Evolutionary conservation across 2,329 filamentous ascomycete genomes (phyloP).

Genomic region (Pyricularia sp.): DNA sequence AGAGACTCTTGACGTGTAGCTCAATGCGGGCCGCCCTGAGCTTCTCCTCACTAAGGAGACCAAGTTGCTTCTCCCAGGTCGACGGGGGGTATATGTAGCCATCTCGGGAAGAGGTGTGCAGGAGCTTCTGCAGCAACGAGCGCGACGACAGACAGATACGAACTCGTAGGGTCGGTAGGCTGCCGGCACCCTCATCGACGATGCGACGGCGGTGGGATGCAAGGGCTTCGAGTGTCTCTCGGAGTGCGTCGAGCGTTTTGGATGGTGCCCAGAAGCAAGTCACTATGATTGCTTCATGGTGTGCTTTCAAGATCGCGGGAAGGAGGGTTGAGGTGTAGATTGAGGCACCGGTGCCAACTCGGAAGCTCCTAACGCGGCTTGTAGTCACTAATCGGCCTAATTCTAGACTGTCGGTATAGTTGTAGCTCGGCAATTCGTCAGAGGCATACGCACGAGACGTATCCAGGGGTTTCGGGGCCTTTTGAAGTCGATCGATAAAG

Average conservation of each 20-base stretch:
- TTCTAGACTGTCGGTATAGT: conserved; percentile 25
- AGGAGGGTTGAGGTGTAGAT: conserved; percentile 47
- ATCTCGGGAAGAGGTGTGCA: conserved; percentile 54
- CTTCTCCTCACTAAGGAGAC: conserved; percentile 46
- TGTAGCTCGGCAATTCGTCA: conserved; percentile 38
- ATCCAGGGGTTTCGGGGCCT: neutral
- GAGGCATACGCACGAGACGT: neutral
- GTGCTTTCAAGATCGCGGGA: conserved; percentile 39
- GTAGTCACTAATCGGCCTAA: conserved; percentile 31
- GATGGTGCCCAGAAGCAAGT: conserved; percentile 39
- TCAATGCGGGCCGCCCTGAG: conserved; percentile 52
- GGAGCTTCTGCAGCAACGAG: conserved; percentile 63
- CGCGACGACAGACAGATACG: conserved; percentile 69
- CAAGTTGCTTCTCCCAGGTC: conserved; percentile 52
- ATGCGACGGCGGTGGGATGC: conserved; percentile 31
- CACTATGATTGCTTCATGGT: conserved; percentile 11
- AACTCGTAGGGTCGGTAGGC: conserved; percentile 39
- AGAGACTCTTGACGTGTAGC: conserved; percentile 65
- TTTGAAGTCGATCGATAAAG: conserved; percentile 13
- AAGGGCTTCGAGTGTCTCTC: conserved; percentile 47
- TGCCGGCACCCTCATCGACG: conserved; percentile 12
- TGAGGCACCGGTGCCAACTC: conserved; percentile 47
- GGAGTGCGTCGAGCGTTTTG: conserved; percentile 46
- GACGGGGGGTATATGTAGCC: conserved; percentile 53
- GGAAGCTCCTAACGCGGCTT: conserved; percentile 37